Conservation (phyloP, 768 basidiomycete species). For the Lactarius trivialis region DNA sequence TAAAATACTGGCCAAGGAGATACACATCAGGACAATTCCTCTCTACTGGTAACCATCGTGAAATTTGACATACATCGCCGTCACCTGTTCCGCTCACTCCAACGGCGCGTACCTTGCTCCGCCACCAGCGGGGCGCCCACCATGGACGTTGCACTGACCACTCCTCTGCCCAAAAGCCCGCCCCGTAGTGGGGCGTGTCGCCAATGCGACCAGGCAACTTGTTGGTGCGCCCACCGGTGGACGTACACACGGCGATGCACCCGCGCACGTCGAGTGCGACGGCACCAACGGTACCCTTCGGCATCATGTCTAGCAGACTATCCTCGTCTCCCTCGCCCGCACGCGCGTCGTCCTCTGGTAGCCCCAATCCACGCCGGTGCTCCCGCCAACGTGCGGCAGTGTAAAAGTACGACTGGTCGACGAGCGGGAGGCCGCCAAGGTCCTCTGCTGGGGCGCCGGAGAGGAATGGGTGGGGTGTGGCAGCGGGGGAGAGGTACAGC, state of each 20-base stretch:
- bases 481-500: slow-evolving; percentile 59
- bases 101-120: slow-evolving; percentile 40
- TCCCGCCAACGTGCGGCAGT: slow-evolving; percentile 71
- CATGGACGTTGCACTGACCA: slow-evolving; percentile 41
- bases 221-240: slow-evolving; percentile 79
- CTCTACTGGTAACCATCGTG: neutral
- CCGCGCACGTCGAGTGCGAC: slow-evolving; percentile 72
- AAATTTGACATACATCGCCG: slow-evolving; percentile 55
- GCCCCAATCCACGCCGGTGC: slow-evolving; percentile 64
- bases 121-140: slow-evolving; percentile 37
- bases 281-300: slow-evolving; percentile 79
- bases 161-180: slow-evolving; percentile 82
- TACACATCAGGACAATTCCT: neutral
- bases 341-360: slow-evolving; percentile 61
- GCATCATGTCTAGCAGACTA: slow-evolving; percentile 47
- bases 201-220: slow-evolving; percentile 80
- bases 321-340: slow-evolving; percentile 24
- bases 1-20: slow-evolving; percentile 53
- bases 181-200: slow-evolving; percentile 72
- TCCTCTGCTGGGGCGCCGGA: slow-evolving; percentile 60
- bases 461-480: slow-evolving; percentile 63
- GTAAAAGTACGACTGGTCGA: slow-evolving; percentile 74
- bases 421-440: slow-evolving; percentile 50
- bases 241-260: slow-evolving; percentile 66
- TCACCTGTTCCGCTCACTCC: slow-evolving; percentile 84